Base-by-base conservation (phyloP, 345 rosid species). In the Eucalyptus pauciflora region DNA sequence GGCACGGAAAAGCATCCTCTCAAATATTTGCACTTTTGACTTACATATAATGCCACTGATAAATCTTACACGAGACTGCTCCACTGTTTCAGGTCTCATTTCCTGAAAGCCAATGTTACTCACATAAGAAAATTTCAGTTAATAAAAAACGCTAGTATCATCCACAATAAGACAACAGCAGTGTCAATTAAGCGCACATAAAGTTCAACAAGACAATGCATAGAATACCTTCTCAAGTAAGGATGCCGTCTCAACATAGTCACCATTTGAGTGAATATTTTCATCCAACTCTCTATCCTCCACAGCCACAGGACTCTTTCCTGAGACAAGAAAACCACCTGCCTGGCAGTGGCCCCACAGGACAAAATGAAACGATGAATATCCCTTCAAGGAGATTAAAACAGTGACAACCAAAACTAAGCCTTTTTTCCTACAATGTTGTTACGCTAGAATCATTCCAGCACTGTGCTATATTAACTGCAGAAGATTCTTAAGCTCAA, bases 1-100 rank as follows among this genome's bases (percentile, higher is more conserved):
- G 91, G 99, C 96, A 91, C 99, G 98, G 92, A 97, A 97, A 90
- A 97, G 87, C 96, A 97, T 96, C 93, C 98, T 96, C 94, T 97
- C 98, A 93, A 97, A 96, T 90, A 93, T 95, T 88, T 94, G 93
- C 89, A 90, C 94, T 91, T 96, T 96, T 62, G 95, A 93, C 90
- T 94, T 94, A 92, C 96, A 94, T 87, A 96, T 91, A 87, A 97
- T 97, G 86, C 99, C 98, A 88, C 98, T 95, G 91, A 97, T 94
- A 92, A 95, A 97, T 92, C 98, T 95, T 91, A 97, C 91, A 90
- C 98, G 96, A 86, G 99, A 93, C 86, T 94, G 98, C 87, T 92
- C 94, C 86, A 96, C 93, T 87, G 94, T 92, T 86, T 90, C 94
- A 88, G 95, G 92, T 88, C 93, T 89, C 94, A 96, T 90, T 89